phyloP scores from a whole-genome alignment of 208 protist genomes.

The Acanthamoeba rhysodes region DNA sequence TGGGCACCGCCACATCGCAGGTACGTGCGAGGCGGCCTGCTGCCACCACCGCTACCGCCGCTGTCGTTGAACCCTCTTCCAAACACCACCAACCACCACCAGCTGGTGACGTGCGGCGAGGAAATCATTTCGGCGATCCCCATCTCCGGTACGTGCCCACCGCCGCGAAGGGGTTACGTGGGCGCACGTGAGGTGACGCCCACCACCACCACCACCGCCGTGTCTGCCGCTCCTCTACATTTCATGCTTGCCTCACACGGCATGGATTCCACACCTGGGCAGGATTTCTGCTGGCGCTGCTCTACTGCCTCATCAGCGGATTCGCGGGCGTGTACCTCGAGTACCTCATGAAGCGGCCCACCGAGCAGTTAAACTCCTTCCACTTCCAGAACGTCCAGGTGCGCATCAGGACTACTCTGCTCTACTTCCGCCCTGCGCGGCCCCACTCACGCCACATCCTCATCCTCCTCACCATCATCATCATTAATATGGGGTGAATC shows the following conservation, averaged over 20 bases:
- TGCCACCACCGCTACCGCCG: no score
- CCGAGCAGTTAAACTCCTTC: slow-evolving; percentile 10
- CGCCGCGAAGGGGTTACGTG: neutral
- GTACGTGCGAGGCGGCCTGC: neutral
- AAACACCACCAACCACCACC: neutral
- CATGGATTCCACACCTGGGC: neutral
- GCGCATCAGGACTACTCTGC: neutral
- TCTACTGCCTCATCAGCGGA: slow-evolving; percentile 22
- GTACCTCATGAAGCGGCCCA: slow-evolving; percentile 27
- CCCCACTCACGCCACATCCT: neutral
- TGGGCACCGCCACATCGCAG: neutral
- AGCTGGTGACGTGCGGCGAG: slow-evolving; percentile 25
- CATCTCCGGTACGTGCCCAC: neutral
- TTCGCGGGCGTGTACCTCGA: slow-evolving; percentile 21
- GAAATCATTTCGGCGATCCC: slow-evolving; percentile 39
- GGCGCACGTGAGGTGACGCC: no score
- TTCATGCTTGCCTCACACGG: no score
- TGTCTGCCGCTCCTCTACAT: no score
- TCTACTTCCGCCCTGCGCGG: neutral
- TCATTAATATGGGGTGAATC: neutral
- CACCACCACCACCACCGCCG: no score
- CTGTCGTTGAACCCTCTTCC: no score
- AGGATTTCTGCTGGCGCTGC: slow-evolving; percentile 13
- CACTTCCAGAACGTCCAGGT: slow-evolving; percentile 51
- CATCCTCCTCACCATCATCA: no score